phyloP scores from a whole-genome alignment of 78 protist species.

The Protostelium mycophagum region DNA sequence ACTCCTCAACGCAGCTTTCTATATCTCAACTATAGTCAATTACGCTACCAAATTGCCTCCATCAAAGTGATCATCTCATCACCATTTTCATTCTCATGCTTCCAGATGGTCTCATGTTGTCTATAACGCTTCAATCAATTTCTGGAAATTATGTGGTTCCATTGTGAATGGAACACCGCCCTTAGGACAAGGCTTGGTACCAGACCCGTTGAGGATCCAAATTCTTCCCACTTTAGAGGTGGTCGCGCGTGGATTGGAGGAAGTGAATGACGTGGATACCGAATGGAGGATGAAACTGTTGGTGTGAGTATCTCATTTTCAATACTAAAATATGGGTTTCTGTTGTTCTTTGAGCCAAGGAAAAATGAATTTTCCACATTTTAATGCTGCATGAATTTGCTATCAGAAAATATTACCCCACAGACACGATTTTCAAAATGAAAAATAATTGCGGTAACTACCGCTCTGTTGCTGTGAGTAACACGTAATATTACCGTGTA shows the following conservation, averaged over 20 bases:
- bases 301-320: not conserved
- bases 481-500: too few species aligned
- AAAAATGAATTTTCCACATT: too few species aligned
- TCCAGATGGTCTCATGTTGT: not conserved
- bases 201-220: not conserved
- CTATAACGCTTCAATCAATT: not conserved
- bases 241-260: not conserved
- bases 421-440: too few species aligned
- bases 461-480: too few species aligned
- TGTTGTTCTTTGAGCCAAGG: too few species aligned
- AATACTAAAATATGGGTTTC: too few species aligned
- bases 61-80: not conserved
- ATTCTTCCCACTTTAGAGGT: not conserved
- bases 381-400: too few species aligned
- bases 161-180: not conserved
- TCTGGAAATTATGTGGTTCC: not conserved
- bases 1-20: not conserved
- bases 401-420: too few species aligned
- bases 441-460: too few species aligned
- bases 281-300: not conserved
- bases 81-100: not conserved
- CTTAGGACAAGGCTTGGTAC: not conserved
- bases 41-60: not conserved
- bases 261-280: not conserved
- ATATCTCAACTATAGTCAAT: not conserved